Evolutionary conservation across 129 eudicot genomes (phyloP).

Genomic region (Arctium minus): DNA sequence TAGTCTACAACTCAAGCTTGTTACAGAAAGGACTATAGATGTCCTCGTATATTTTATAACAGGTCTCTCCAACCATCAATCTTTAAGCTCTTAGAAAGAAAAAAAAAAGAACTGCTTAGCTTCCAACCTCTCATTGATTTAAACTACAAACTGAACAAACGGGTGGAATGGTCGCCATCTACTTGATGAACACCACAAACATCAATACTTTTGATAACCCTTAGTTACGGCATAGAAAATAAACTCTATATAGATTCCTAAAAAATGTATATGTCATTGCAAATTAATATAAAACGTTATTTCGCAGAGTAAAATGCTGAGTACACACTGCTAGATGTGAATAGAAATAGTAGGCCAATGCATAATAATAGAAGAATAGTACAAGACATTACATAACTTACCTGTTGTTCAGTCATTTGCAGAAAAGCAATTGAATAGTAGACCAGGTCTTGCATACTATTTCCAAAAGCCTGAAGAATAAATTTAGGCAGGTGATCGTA

Average conservation of each 20-base stretch:
- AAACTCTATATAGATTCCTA: neutral
- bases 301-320: neutral
- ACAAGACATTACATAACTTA: conserved; percentile 12
- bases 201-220: neutral
- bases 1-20: neutral
- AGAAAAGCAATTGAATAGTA: conserved; percentile 87
- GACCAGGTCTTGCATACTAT: conserved; percentile 70
- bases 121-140: neutral
- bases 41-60: neutral
- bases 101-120: neutral
- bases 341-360: neutral
- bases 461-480: conserved; percentile 58
- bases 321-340: neutral
- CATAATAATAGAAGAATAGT: neutral
- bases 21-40: neutral
- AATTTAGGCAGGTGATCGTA: neutral
- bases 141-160: too few species aligned
- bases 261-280: neutral
- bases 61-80: neutral
- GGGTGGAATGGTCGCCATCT: neutral
- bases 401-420: conserved; percentile 99
- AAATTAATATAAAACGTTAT: neutral
- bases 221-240: neutral
- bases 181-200: neutral
- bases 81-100: neutral